These are phyloP conservation scores for Diutina rugosa DNA, from an alignment of 1,139 yeast genomes.

Conservation along the genomic window DNA sequence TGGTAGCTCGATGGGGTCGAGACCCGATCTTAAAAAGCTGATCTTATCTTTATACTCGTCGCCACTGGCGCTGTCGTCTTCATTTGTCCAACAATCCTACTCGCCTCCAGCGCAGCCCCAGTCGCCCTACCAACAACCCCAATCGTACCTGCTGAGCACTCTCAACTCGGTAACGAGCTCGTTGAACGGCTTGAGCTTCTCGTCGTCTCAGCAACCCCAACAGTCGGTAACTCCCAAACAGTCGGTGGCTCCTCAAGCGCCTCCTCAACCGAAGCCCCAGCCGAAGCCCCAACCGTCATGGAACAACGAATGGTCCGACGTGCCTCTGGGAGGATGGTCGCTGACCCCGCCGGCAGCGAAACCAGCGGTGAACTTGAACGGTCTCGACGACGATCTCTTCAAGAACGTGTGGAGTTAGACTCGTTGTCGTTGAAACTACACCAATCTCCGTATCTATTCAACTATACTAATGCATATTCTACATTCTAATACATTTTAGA, in stretches of 20 bases:
- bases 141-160: slow-evolving; percentile 5
- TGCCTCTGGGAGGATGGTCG: slow-evolving; percentile 7
- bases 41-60: slow-evolving; percentile 80
- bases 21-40: slow-evolving; percentile 73
- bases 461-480: neutral
- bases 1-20: slow-evolving; percentile 17
- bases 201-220: slow-evolving; percentile 1
- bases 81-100: neutral
- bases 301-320: slow-evolving; percentile 28
- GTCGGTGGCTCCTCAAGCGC: neutral
- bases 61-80: slow-evolving; percentile 27
- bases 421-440: neutral
- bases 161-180: slow-evolving; percentile 18
- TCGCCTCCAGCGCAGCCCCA: slow-evolving; percentile 12
- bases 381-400: slow-evolving; percentile 31
- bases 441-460: neutral
- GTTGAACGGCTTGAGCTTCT: slow-evolving; percentile 22
- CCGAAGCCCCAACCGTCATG: slow-evolving; percentile 10
- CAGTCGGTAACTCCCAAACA: neutral
- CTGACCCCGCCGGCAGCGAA: slow-evolving; percentile 4
- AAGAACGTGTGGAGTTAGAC: slow-evolving; percentile 20
- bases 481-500: neutral
- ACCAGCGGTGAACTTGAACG: slow-evolving; percentile 7
- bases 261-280: neutral
- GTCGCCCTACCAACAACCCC: slow-evolving; percentile 6